phyloP scores from a whole-genome alignment of 441 rosid species.

The Adansonia grandidieri region DNA sequence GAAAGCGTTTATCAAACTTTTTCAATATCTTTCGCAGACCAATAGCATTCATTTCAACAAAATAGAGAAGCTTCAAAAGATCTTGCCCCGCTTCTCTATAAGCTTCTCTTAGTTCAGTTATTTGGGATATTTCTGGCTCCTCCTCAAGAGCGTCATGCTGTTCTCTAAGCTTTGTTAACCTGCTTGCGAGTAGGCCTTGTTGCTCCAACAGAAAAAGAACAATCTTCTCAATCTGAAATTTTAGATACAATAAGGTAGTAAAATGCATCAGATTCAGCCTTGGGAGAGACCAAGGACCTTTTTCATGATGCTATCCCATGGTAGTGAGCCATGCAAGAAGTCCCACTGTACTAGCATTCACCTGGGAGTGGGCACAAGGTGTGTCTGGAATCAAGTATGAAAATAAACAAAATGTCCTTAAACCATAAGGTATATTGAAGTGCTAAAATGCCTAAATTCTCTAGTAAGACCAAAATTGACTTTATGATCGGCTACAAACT shows the following conservation, averaged over 20 bases:
- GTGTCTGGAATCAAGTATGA: neutral
- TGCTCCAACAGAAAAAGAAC: conserved; percentile 96
- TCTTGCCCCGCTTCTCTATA: conserved; percentile 80
- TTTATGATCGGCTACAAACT: neutral
- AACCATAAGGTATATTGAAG: neutral
- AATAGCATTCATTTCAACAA: conserved; percentile 87
- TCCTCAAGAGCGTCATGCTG: conserved; percentile 67
- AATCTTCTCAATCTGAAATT: conserved; percentile 57
- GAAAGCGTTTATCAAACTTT: conserved; percentile 96
- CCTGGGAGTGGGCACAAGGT: neutral
- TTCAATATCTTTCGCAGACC: conserved; percentile 95
- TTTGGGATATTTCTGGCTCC: conserved; percentile 67
- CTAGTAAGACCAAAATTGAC: neutral
- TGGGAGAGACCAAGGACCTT: neutral
- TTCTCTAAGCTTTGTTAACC: conserved; percentile 67
- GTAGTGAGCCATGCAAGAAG: conserved; percentile 2
- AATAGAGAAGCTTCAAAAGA: conserved; percentile 80
- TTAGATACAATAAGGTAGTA: neutral
- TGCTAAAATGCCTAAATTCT: neutral
- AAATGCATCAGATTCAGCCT: neutral
- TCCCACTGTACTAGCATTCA: neutral
- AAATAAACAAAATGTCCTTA: neutral
- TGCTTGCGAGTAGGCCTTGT: conserved; percentile 87
- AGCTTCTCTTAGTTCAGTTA: conserved; percentile 68
- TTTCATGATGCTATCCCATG: neutral